These are phyloP conservation scores for Botrytis paeoniae DNA, from an alignment of 2,329 filamentous ascomycete genomes.

Conservation along the genomic window DNA sequence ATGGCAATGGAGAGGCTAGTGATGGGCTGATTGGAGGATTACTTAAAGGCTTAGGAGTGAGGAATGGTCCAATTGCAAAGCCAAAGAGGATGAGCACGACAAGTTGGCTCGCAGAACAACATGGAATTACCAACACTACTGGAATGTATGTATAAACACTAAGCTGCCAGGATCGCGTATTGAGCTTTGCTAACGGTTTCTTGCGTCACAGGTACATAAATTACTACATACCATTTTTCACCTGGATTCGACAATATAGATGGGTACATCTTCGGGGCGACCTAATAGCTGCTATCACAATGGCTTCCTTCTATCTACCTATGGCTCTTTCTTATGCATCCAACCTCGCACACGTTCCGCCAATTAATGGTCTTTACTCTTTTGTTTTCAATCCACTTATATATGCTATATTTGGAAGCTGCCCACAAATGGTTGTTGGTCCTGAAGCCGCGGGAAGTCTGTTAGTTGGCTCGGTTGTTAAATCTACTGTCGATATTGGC, in stretches of 20 bases:
- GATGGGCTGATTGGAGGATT: slow-evolving; percentile 30
- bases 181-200: neutral
- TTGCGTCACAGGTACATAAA: slow-evolving; percentile 67
- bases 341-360: slow-evolving; percentile 88
- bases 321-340: slow-evolving; percentile 93
- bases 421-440: slow-evolving; percentile 88
- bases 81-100: slow-evolving; percentile 69
- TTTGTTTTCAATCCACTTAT: slow-evolving; percentile 91
- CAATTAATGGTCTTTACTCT: slow-evolving; percentile 89
- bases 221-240: slow-evolving; percentile 89
- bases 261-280: slow-evolving; percentile 82
- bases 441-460: slow-evolving; percentile 93
- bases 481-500: slow-evolving; percentile 69
- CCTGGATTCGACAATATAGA: slow-evolving; percentile 86
- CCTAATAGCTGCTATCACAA: slow-evolving; percentile 82
- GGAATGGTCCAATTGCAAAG: slow-evolving; percentile 27
- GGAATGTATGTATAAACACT: slow-evolving; percentile 60
- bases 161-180: neutral
- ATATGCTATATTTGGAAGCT: slow-evolving; percentile 88
- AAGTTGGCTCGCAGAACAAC: slow-evolving; percentile 64
- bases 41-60: slow-evolving; percentile 29
- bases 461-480: slow-evolving; percentile 82
- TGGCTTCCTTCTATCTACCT: slow-evolving; percentile 97
- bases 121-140: slow-evolving; percentile 70
- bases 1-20: slow-evolving; percentile 23